Evolutionary conservation across 1,284 basidiomycete species (phyloP).

Genomic region (Rhodotorula sp.): DNA sequence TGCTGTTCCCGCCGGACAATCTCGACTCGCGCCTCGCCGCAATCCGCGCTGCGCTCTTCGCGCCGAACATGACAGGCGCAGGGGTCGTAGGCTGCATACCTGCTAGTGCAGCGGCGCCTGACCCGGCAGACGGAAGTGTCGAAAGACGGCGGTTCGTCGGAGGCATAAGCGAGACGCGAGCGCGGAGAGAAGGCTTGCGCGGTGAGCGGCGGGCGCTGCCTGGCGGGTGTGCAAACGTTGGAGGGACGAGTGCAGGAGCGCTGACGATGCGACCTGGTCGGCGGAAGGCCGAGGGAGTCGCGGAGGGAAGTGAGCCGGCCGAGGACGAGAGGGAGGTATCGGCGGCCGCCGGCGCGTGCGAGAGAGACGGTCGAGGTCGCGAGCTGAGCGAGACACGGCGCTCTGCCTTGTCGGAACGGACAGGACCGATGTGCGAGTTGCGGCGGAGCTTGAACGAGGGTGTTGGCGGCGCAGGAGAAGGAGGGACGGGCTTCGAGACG

Average conservation of each 20-base stretch:
- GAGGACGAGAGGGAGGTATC: conserved; percentile 13
- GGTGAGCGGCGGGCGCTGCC: conserved; percentile 6
- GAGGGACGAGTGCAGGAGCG: conserved; percentile 1
- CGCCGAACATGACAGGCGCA: conserved; percentile 17
- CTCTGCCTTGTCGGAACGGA: conserved; percentile 32
- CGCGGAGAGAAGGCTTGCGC: conserved; percentile 15
- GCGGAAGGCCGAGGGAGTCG: not conserved
- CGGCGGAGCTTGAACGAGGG: conserved; percentile 20
- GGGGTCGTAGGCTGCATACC: conserved; percentile 6
- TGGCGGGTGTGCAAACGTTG: not conserved
- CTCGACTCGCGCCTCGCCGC: conserved; percentile 32
- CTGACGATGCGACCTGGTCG: conserved; percentile 1
- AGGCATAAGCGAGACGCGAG: conserved; percentile 10
- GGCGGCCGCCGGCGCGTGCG: not conserved
- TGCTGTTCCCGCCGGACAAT: conserved; percentile 5
- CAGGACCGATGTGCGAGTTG: conserved; percentile 37
- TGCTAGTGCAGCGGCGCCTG: not conserved
- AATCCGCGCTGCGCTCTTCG: conserved; percentile 34
- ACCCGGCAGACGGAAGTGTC: not conserved
- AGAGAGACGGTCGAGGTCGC: not conserved
- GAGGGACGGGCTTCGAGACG: conserved; percentile 4
- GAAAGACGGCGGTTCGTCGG: conserved; percentile 11
- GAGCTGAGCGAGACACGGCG: conserved; percentile 26
- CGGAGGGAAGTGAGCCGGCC: not conserved
- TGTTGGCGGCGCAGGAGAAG: conserved; percentile 8